Conservation (phyloP, 2,329 filamentous ascomycete species). For the Ceratocystis diversiconidia region DNA sequence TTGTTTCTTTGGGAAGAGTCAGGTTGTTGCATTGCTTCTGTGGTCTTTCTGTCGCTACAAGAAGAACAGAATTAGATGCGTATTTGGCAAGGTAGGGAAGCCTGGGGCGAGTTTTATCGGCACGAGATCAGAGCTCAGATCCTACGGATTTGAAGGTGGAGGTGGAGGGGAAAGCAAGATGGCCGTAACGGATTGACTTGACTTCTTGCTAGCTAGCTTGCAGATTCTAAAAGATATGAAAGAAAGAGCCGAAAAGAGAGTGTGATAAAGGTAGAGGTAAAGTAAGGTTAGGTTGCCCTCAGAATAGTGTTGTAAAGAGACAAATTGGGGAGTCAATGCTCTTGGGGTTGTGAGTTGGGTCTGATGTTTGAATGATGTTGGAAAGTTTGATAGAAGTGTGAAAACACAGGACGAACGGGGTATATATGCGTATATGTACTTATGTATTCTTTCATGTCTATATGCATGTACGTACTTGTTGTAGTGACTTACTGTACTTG, state of each 20-base stretch:
- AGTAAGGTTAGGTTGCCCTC: too few relatives aligned
- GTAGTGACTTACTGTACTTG: too few relatives aligned
- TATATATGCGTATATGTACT: conserved; percentile 8
- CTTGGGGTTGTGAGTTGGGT: conserved; percentile 63
- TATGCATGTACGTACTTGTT: not conserved
- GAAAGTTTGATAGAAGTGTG: conserved; percentile 30
- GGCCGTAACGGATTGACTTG: conserved; percentile 9
- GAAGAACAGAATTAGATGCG: conserved; percentile 41
- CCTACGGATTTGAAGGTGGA: conserved; percentile 2
- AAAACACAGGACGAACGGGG: conserved; percentile 1
- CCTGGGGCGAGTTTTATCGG: not conserved
- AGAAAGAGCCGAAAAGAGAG: conserved; percentile 9
- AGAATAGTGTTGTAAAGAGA: too few relatives aligned
- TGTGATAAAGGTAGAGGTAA: not conserved
- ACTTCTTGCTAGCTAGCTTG: not conserved
- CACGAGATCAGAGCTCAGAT: conserved; percentile 7
- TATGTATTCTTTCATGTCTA: not conserved
- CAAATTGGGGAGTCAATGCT: conserved; percentile 30
- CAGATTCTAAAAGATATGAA: conserved; percentile 9
- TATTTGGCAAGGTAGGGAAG: not conserved
- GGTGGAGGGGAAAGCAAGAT: conserved; percentile 5
- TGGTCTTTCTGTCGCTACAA: conserved; percentile 71
- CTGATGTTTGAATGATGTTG: conserved; percentile 49
- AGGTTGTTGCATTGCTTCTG: conserved; percentile 56
- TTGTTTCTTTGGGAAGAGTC: conserved; percentile 24